phyloP scores from a whole-genome alignment of 1,284 basidiomycete genomes.

The Heterobasidion irregulare region DNA sequence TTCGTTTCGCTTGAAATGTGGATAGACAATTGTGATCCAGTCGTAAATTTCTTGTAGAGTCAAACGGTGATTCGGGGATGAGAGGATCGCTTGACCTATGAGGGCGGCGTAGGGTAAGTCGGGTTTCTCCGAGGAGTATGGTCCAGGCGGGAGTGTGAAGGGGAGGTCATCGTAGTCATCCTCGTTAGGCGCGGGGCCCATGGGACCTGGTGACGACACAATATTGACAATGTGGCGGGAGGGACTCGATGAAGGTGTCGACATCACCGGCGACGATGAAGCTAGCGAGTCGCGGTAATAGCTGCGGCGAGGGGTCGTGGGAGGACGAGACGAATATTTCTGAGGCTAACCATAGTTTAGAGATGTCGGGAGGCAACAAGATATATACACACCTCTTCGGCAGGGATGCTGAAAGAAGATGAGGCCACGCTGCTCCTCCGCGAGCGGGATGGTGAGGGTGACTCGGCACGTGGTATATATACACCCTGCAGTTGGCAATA shows the following conservation, averaged over 20 bases:
- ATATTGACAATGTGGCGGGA: conserved; percentile 46
- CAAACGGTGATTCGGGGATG: conserved; percentile 76
- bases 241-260: conserved; percentile 45
- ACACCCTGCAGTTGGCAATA: conserved; percentile 2
- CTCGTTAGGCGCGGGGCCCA: conserved; percentile 50
- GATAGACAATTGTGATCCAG: conserved; percentile 91
- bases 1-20: conserved; percentile 88
- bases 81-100: conserved; percentile 90
- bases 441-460: conserved; percentile 12
- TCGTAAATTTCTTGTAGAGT: conserved; percentile 95
- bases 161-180: conserved; percentile 58
- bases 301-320: conserved; percentile 13
- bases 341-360: neutral
- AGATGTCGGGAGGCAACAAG: neutral
- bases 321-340: conserved; percentile 7
- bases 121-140: conserved; percentile 72
- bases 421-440: conserved; percentile 10
- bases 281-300: conserved; percentile 32
- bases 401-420: conserved; percentile 5
- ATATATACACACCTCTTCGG: neutral
- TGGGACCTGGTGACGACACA: conserved; percentile 75
- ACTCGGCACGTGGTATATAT: conserved; percentile 11
- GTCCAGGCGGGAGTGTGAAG: conserved; percentile 74
- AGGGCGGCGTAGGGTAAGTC: conserved; percentile 89
- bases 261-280: conserved; percentile 31